These are phyloP conservation scores for Magnusiomyces magnusii DNA, from an alignment of 1,139 yeast species.

Conservation along the genomic window DNA sequence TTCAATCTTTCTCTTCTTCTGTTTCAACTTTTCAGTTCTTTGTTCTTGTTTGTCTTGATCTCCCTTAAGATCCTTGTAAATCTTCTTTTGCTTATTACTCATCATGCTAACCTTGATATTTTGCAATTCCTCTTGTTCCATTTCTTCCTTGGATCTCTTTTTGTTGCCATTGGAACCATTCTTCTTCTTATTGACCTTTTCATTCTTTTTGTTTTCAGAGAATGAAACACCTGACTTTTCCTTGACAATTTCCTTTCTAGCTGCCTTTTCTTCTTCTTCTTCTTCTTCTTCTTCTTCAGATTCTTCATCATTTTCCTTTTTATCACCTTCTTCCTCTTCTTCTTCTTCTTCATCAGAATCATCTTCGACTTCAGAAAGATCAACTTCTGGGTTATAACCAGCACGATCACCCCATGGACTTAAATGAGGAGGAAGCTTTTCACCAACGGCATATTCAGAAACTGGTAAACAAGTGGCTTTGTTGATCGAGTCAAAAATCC, in stretches of 20 bases:
- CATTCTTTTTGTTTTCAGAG: conserved; percentile 41
- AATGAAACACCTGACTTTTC: conserved; percentile 83
- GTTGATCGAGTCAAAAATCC: conserved; percentile 92
- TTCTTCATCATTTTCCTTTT: conserved; percentile 43
- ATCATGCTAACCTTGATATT: conserved; percentile 92
- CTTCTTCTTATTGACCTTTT: not conserved
- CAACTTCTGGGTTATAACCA: conserved; percentile 75
- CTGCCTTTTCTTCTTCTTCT: conserved; percentile 37
- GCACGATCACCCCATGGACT: conserved; percentile 99
- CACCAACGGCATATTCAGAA: conserved; percentile 85
- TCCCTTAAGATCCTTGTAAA: conserved; percentile 92
- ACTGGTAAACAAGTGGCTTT: conserved; percentile 68
- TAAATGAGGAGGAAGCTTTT: conserved; percentile 89
- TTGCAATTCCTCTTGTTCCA: conserved; percentile 66
- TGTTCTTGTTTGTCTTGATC: conserved; percentile 81
- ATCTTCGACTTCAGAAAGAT: conserved; percentile 32
- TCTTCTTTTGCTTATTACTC: conserved; percentile 92
- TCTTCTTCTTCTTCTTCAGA: conserved; percentile 47
- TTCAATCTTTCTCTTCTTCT: conserved; percentile 72
- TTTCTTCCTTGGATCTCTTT: conserved; percentile 32
- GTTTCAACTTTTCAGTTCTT: conserved; percentile 63
- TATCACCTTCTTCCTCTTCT: conserved; percentile 47
- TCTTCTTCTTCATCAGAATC: conserved; percentile 40
- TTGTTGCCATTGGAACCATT: conserved; percentile 22
- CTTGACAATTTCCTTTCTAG: conserved; percentile 75